Conservation (phyloP, 2,329 filamentous ascomycete genomes). For the Calonectria crousiana region DNA sequence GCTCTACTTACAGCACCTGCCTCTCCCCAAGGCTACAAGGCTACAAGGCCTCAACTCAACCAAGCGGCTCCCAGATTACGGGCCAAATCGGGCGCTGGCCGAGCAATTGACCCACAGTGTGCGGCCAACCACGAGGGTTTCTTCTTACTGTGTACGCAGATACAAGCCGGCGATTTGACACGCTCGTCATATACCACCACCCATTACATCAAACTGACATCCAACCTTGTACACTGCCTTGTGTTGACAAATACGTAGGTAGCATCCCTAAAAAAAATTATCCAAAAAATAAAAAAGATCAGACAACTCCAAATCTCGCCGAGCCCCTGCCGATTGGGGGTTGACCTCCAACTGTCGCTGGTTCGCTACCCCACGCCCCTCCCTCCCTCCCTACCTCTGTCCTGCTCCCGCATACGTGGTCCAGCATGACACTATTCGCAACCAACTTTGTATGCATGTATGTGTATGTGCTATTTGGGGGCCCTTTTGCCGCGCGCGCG, state of each 20-base stretch:
- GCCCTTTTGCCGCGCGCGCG: background rate
- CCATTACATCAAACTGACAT: background rate
- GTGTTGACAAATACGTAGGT: background rate
- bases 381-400: background rate
- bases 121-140: background rate
- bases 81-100: background rate
- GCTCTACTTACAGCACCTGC: background rate
- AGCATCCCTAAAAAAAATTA: background rate
- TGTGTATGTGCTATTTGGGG: background rate
- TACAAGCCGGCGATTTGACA: background rate
- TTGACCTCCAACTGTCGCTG: background rate
- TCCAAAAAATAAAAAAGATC: no score
- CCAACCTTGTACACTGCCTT: background rate
- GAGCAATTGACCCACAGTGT: background rate
- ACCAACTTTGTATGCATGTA: background rate
- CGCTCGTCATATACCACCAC: background rate
- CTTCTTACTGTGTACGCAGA: background rate
- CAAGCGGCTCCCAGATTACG: background rate
- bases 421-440: constrained; percentile 17
- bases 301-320: constrained; percentile 11
- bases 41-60: constrained; percentile 6
- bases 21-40: constrained; percentile 5
- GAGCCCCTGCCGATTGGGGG: constrained; percentile 20
- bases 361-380: background rate
- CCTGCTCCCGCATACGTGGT: background rate